Conservation (phyloP, 2,329 filamentous ascomycete species). For the Trichoderma brevicompactum region DNA sequence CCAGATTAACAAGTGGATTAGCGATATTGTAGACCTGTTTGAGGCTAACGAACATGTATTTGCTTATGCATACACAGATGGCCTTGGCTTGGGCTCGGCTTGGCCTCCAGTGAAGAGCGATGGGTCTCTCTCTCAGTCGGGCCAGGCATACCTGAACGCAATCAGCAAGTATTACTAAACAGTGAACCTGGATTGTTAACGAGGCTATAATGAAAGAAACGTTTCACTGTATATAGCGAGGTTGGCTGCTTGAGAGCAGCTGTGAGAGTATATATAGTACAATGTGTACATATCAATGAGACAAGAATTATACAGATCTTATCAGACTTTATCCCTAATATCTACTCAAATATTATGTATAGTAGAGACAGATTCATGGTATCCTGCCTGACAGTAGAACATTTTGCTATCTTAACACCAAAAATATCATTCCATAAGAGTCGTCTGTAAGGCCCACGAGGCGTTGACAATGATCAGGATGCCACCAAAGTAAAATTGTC, state of each 20-base stretch:
- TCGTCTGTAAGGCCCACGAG: too few relatives aligned
- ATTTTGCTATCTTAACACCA: too few relatives aligned
- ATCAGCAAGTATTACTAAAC: constrained; percentile 31
- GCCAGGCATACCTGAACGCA: constrained; percentile 30
- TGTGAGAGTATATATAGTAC: background rate
- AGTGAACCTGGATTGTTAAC: background rate
- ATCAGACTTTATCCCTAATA: too few relatives aligned
- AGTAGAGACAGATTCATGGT: too few relatives aligned
- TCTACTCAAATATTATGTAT: too few relatives aligned
- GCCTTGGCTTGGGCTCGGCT: constrained; percentile 27
- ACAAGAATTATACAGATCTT: background rate
- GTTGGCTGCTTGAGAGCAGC: too few relatives aligned
- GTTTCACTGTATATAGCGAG: background rate
- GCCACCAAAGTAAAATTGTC: too few relatives aligned
- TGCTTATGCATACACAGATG: constrained; percentile 32
- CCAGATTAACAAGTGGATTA: constrained; percentile 31
- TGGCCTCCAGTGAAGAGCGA: constrained; percentile 28
- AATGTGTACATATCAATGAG: background rate
- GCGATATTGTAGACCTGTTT: constrained; percentile 30
- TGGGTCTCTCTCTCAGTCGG: constrained; percentile 31
- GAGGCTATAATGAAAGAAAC: background rate
- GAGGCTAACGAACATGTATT: constrained; percentile 30
- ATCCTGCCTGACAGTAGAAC: too few relatives aligned
- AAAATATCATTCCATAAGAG: too few relatives aligned
- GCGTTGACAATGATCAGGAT: too few relatives aligned